Base-by-base conservation (phyloP, 2,329 filamentous ascomycete genomes). In the Diplodia corticola region DNA sequence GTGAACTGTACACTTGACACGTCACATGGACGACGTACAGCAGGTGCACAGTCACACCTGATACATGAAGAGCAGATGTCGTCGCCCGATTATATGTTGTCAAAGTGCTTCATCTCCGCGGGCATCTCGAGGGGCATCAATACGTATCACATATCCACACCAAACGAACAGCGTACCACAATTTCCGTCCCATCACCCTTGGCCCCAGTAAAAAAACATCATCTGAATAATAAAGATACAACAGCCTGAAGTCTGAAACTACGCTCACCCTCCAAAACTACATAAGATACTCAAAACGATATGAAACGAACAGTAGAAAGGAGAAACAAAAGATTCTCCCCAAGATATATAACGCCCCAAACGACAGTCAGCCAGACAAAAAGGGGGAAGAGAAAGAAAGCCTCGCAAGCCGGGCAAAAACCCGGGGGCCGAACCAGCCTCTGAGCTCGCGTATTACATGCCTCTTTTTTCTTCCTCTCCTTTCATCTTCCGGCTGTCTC, bases 331-430 rank as follows among this genome's bases (percentile, higher is more conserved):
- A 54, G 51, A 54, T 54, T 30, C 51, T 54, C 51, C 49, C 51
- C n/a, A 33, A 54, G 51, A 54, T 54, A 54, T 54, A 54, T 35
- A 54, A 54, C 51, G 51, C 51, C 49, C 51, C 51, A 28, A 30
- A 22, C 30, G 30, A 20, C 20, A 22, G 51, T n/a, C 40, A 44
- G 40, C 9, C 10, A 6, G 17, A 44, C 17, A 33, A 33, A 33
- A 30, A n/a, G n/a, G n/a, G n/a, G n/a, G n/a, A n/a, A n/a, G n/a
- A n/a, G n/a, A 33, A 33, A 12, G 12, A 35, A 3, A 35, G 33
- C 33, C 33, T 10, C 9, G 6, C 17, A 20, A 44, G 40, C 17
- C 15, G 10, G 40, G 40, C 33, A 35, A 35, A 33, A 35, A 10
- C 6, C 40, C 40, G 40, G 40, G 40, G 20, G 9, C 40, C 40